Percentiles rank a stretch among this genome's conserved stretches.
These are phyloP conservation scores for Cyberlindnera lachancei DNA, from an alignment of 805 yeast genomes.

Conservation along the genomic window DNA sequence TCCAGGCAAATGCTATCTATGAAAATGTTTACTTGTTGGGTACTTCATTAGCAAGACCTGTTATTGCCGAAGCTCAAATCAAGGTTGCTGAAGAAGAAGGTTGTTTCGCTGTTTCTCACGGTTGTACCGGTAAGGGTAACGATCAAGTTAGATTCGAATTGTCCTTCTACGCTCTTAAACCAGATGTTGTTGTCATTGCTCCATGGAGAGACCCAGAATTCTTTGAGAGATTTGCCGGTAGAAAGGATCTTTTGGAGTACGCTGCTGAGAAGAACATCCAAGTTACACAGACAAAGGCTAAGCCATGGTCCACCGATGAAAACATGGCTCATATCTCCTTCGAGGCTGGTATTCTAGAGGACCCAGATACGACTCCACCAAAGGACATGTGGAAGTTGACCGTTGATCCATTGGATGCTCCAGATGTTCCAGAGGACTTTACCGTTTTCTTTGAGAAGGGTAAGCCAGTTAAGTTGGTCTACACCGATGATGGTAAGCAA, in stretches of 20 bases:
- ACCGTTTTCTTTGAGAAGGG: slow-evolving; percentile 79
- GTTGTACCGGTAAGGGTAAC: slow-evolving; percentile 99
- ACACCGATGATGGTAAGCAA: slow-evolving; percentile 50
- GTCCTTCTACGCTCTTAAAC: slow-evolving; percentile 95
- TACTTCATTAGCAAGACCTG: slow-evolving; percentile 98
- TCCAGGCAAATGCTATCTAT: slow-evolving; percentile 95
- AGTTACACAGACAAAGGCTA: slow-evolving; percentile 95
- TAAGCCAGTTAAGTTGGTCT: slow-evolving; percentile 72
- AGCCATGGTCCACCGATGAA: slow-evolving; percentile 99
- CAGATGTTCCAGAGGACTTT: slow-evolving; percentile 86
- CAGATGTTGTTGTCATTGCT: slow-evolving; percentile 93
- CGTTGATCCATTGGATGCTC: slow-evolving; percentile 93
- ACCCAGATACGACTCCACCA: slow-evolving; percentile 98
- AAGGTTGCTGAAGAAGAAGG: slow-evolving; percentile 95
- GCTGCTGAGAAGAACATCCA: slow-evolving; percentile 90
- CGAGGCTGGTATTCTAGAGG: slow-evolving; percentile 99
- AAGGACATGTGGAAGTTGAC: slow-evolving; percentile 99
- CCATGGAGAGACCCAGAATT: slow-evolving; percentile 99
- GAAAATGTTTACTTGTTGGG: slow-evolving; percentile 96
- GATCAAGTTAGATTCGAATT: slow-evolving; percentile 98
- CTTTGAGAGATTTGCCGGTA: slow-evolving; percentile 94
- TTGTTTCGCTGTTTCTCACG: slow-evolving; percentile 97
- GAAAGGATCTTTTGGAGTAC: slow-evolving; percentile 91
- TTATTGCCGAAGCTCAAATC: slow-evolving; percentile 97
- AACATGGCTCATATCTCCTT: slow-evolving; percentile 98